These are phyloP conservation scores for Iris macrosiphon DNA, from an alignment of 106 monocot genomes.

Conservation along the genomic window DNA sequence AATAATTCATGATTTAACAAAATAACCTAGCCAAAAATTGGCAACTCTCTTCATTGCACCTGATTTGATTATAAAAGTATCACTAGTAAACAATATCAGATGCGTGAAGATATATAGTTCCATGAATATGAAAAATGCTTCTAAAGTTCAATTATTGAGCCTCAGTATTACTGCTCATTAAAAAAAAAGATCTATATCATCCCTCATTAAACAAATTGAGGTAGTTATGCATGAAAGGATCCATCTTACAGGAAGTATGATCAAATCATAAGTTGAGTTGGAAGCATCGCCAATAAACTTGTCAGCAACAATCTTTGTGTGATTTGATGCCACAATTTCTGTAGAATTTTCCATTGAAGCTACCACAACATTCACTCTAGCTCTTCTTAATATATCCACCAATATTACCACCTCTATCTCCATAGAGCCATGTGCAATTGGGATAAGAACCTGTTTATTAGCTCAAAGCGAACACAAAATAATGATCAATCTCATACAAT, in stretches of 20 bases:
- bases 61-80: too few species aligned
- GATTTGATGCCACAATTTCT: conserved; percentile 68
- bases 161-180: too few species aligned
- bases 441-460: conserved; percentile 63
- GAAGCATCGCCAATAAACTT: conserved; percentile 48
- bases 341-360: conserved; percentile 81
- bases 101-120: not conserved
- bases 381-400: conserved; percentile 78
- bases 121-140: too few species aligned
- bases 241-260: conserved; percentile 74
- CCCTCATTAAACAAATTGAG: too few species aligned
- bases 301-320: conserved; percentile 70
- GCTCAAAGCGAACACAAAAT: not conserved
- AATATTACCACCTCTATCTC: conserved; percentile 80
- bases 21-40: too few species aligned
- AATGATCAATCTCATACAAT: too few species aligned
- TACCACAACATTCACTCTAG: conserved; percentile 68
- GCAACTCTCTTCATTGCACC: too few species aligned
- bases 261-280: conserved; percentile 63
- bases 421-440: conserved; percentile 89
- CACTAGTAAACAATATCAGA: not conserved
- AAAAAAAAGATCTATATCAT: too few species aligned
- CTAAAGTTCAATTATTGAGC: too few species aligned
- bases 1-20: too few species aligned
- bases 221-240: not conserved